Percentiles rank a stretch among this genome's conserved stretches.
phyloP scores from a whole-genome alignment of 148 eudicot species.

The Heliosperma pusillum region DNA sequence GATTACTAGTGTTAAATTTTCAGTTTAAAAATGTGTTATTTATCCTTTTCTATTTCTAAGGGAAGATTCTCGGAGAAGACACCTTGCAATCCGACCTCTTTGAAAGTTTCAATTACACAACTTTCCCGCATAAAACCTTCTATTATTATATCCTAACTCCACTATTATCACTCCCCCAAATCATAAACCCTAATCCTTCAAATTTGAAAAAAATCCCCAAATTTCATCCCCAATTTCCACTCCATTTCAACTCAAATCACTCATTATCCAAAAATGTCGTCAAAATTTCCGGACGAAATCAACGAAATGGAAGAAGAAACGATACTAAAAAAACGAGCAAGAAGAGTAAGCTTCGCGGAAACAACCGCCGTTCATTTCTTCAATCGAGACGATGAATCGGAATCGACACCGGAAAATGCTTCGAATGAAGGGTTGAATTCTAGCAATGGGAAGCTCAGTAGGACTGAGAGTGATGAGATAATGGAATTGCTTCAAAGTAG shows the following conservation, averaged over 20 bases:
- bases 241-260: not conserved
- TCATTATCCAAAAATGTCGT: not conserved
- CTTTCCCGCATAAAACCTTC: not conserved
- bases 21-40: too few relatives aligned
- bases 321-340: constrained; percentile 45
- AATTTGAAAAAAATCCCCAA: not conserved
- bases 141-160: not conserved
- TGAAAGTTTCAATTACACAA: not conserved
- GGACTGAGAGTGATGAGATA: constrained; percentile 36
- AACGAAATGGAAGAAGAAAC: constrained; percentile 56
- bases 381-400: constrained; percentile 66
- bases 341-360: constrained; percentile 95
- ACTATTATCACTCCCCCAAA: not conserved
- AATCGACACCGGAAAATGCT: constrained; percentile 40
- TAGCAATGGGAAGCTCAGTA: constrained; percentile 22
- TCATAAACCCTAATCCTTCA: not conserved
- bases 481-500: constrained; percentile 25
- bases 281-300: constrained; percentile 14
- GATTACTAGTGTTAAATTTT: too few relatives aligned
- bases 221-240: not conserved
- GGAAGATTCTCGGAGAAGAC: not conserved
- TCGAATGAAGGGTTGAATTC: constrained; percentile 4
- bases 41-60: too few relatives aligned
- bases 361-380: constrained; percentile 75
- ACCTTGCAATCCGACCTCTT: not conserved